These are phyloP conservation scores for Leccinum ochraceum DNA, from an alignment of 768 basidiomycete species.

Conservation along the genomic window DNA sequence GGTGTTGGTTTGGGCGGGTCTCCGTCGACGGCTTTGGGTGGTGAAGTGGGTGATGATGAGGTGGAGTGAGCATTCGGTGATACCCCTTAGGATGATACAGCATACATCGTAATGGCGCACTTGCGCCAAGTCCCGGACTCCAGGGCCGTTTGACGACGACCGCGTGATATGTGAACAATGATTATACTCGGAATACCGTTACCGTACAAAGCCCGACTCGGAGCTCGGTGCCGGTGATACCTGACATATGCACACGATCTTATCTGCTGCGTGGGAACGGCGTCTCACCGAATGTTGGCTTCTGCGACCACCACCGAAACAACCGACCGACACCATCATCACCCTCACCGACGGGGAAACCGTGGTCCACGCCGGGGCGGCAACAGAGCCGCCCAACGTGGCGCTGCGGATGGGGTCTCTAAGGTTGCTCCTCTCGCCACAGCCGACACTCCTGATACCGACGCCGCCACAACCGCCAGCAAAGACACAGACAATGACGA, in stretches of 20 bases:
- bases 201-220: too few relatives aligned
- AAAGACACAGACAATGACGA: conserved; percentile 36
- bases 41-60: neutral
- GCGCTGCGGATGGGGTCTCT: neutral
- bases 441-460: neutral
- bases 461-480: neutral
- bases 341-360: conserved; percentile 17
- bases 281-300: conserved; percentile 9
- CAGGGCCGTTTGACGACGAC: too few relatives aligned
- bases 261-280: neutral
- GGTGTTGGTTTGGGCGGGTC: conserved; percentile 25
- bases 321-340: conserved; percentile 1
- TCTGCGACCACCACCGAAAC: conserved; percentile 19
- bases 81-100: too few relatives aligned
- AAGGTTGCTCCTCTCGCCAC: neutral
- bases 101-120: too few relatives aligned
- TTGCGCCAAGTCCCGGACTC: too few relatives aligned
- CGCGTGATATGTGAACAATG: too few relatives aligned
- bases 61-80: neutral
- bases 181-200: too few relatives aligned
- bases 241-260: too few relatives aligned
- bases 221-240: too few relatives aligned
- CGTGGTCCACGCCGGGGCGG: conserved; percentile 25
- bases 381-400: conserved; percentile 10
- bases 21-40: conserved; percentile 5